Base-by-base conservation (phyloP, 257 asterid genomes). In the Solanum sejunctum region DNA sequence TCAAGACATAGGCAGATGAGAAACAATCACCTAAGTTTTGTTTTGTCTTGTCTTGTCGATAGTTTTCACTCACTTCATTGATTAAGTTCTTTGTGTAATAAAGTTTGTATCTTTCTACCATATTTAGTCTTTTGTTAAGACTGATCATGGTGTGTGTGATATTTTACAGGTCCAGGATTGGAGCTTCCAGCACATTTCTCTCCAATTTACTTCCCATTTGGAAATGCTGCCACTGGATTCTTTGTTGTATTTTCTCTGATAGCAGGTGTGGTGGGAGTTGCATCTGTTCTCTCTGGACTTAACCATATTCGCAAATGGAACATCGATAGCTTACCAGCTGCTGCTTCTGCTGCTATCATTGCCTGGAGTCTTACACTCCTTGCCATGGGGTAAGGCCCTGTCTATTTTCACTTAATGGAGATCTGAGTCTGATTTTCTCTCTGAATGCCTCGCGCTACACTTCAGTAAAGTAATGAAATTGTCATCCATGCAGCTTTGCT, bases 141-240 rank as follows among this genome's bases (percentile, higher is more conserved):
- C 83, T 78, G 64, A 78, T 52, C 64, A 77, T 23, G 82, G 41
- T 21, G 17, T 60, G 54, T 47, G 78, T 49, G 2, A 39, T 9
- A 17, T 28, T 43, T 16, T 72, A 85, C 91, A 96, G 99, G 96
- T 66, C 92, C 97, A 1, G 97, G 89, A 66, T 69, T 93, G 12
- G 72, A 90, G 6, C 86, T 93, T 43, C 98, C 99, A 0, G 97
- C 95, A 63, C 97, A 95, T 86, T 96, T 96, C 88, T 95, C 99
- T 9, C 98, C 99, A 0, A 90, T 96, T 69, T 90, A 87, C 84
- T 96, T 93, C 56, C 98, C 99, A 0, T 95, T 96, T 93, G 99
- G 99, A 61, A 96, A 96, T 70, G 93, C 96, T 0, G 98, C 99
- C 13, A 96, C 98, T 2, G 99, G 99, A 72, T 96, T 96, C 90